Evolutionary conservation across 179 eudicot species (phyloP).

Genomic region (Drosera spatulata): DNA sequence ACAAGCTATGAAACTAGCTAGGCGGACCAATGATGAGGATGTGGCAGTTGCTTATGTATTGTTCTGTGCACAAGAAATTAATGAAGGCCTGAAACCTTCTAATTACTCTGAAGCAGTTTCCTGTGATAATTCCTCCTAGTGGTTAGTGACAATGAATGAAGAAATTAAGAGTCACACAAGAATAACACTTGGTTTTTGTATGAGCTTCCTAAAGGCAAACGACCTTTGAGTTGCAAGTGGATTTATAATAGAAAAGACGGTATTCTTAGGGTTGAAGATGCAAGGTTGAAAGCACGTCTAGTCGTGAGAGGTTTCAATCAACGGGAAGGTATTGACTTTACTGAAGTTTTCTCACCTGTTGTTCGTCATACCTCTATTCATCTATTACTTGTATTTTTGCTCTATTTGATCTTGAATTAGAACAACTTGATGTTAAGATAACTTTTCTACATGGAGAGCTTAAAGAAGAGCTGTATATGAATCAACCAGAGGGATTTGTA

Average conservation of each 20-base stretch:
- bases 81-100: background rate
- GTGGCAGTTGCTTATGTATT: too few species aligned
- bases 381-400: background rate
- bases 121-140: background rate
- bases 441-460: too few species aligned
- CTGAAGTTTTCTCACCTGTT: background rate
- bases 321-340: background rate
- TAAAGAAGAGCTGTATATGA: too few species aligned
- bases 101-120: background rate
- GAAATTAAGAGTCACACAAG: background rate
- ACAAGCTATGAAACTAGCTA: too few species aligned
- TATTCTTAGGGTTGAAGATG: background rate
- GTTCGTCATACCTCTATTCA: background rate
- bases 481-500: too few species aligned
- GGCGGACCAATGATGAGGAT: too few species aligned
- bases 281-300: background rate
- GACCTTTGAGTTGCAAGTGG: background rate
- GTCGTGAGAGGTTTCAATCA: background rate
- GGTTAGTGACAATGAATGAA: background rate
- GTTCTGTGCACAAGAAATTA: too few species aligned
- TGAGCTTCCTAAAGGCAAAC: background rate
- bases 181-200: background rate
- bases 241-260: background rate
- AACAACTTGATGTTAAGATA: background rate
- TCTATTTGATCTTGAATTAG: background rate